Percentiles rank a stretch among this genome's conserved stretches.
These are phyloP conservation scores for Lecanicillium sp. DNA, from an alignment of 2,329 filamentous ascomycete species.

Conservation along the genomic window DNA sequence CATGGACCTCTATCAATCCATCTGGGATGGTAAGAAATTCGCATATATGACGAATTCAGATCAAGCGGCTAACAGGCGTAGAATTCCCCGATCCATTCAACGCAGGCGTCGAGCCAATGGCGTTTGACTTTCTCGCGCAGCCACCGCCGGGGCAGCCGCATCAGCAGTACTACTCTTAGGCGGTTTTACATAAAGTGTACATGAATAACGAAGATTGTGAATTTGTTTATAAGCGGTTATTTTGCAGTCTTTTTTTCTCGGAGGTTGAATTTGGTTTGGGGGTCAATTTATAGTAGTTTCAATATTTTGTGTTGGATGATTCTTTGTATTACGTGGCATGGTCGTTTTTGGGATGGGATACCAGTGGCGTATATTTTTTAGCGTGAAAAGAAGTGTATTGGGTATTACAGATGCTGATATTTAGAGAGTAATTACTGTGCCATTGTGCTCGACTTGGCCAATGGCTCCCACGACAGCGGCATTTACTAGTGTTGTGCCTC, in stretches of 20 bases:
- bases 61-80: slow-evolving; percentile 17
- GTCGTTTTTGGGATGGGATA: too few relatives aligned
- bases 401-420: too few relatives aligned
- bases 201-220: not conserved
- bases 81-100: slow-evolving; percentile 54
- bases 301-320: too few relatives aligned
- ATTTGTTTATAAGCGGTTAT: too few relatives aligned
- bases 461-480: slow-evolving; percentile 3
- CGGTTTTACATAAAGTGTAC: not conserved
- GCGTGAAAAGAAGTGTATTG: too few relatives aligned
- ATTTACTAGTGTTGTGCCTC: slow-evolving; percentile 4
- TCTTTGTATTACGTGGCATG: too few relatives aligned
- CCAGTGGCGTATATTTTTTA: too few relatives aligned
- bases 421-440: not conserved
- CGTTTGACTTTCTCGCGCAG: slow-evolving; percentile 52
- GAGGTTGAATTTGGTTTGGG: too few relatives aligned
- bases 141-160: slow-evolving; percentile 49
- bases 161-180: slow-evolving; percentile 50
- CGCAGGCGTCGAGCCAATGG: slow-evolving; percentile 45
- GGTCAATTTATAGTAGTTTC: too few relatives aligned
- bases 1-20: slow-evolving; percentile 60
- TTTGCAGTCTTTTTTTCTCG: too few relatives aligned
- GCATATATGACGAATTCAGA: slow-evolving; percentile 1
- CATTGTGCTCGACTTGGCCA: not conserved
- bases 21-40: slow-evolving; percentile 52